Evolutionary conservation across 345 rosid genomes (phyloP).

Genomic region (Arabis alpina): DNA sequence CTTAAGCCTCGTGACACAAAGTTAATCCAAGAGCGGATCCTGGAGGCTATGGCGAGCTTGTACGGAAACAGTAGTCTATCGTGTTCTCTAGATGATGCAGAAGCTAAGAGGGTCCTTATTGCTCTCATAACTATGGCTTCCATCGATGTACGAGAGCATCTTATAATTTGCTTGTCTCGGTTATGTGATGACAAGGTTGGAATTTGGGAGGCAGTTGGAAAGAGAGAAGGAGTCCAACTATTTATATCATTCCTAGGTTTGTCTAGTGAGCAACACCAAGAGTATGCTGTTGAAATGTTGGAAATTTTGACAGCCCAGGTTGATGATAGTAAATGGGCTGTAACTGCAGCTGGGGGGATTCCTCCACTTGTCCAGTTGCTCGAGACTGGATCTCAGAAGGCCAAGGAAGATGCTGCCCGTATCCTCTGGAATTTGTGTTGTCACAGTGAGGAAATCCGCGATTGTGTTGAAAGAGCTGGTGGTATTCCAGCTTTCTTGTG

Average conservation of each 20-base stretch:
- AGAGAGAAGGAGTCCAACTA: conserved; percentile 84
- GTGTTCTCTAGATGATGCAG: conserved; percentile 61
- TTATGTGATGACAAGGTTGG: conserved; percentile 59
- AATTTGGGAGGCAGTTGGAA: conserved; percentile 82
- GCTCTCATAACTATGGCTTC: conserved; percentile 79
- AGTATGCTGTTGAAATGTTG: conserved; percentile 73
- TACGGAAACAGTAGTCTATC: conserved; percentile 70
- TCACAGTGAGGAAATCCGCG: conserved; percentile 89
- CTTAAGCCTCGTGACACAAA: conserved; percentile 71
- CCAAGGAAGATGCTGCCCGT: conserved; percentile 77
- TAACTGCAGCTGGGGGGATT: conserved; percentile 96
- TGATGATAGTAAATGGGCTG: conserved; percentile 96
- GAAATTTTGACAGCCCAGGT: conserved; percentile 73
- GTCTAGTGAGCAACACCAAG: conserved; percentile 91
- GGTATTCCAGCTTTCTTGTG: conserved; percentile 79
- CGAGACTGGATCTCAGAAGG: conserved; percentile 82
- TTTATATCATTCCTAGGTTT: conserved; percentile 82
- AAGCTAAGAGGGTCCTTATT: conserved; percentile 79
- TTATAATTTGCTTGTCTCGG: conserved; percentile 61
- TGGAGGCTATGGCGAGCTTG: conserved; percentile 93
- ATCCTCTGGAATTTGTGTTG: conserved; percentile 81
- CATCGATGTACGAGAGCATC: conserved; percentile 65
- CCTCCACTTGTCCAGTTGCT: conserved; percentile 89
- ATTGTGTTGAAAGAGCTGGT: conserved; percentile 89
- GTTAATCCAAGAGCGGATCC: conserved; percentile 75